phyloP scores from a whole-genome alignment of 208 protist genomes.

The Trypanosoma mega region DNA sequence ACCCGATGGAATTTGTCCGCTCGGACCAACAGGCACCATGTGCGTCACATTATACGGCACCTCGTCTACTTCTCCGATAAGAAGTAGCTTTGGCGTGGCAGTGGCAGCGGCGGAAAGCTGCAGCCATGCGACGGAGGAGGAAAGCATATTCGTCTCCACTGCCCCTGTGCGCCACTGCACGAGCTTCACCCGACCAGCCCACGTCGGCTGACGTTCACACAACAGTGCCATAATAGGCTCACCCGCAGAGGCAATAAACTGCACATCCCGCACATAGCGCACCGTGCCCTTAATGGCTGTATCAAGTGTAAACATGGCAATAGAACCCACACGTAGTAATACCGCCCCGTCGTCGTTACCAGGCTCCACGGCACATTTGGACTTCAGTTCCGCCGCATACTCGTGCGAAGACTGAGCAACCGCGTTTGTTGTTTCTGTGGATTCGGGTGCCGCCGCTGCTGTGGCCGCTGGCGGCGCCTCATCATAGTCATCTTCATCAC shows the following conservation, averaged over 20 bases:
- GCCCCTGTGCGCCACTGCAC: slow-evolving; percentile 78
- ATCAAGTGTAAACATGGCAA: slow-evolving; percentile 47
- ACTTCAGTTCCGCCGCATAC: not conserved
- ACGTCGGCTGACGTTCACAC: slow-evolving; percentile 73
- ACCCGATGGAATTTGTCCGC: slow-evolving; percentile 59
- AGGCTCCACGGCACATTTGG: not conserved
- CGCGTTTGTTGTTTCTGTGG: no score
- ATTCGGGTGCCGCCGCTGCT: no score
- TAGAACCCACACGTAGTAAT: slow-evolving; percentile 24
- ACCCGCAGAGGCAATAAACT: slow-evolving; percentile 76
- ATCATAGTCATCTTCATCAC: slow-evolving; percentile 80
- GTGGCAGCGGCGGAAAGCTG: slow-evolving; percentile 50
- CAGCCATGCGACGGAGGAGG: slow-evolving; percentile 75
- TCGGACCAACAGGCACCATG: slow-evolving; percentile 65
- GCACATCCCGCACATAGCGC: slow-evolving; percentile 83
- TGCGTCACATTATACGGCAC: slow-evolving; percentile 81
- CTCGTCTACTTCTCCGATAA: slow-evolving; percentile 77
- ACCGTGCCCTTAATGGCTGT: slow-evolving; percentile 44
- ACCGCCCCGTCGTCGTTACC: no score
- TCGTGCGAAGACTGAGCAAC: no score
- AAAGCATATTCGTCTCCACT: slow-evolving; percentile 78
- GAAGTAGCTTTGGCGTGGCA: slow-evolving; percentile 43
- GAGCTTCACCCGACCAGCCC: slow-evolving; percentile 82
- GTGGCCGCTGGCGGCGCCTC: slow-evolving; percentile 14
- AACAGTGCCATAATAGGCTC: slow-evolving; percentile 81